These are phyloP conservation scores for Collybia sordida DNA, from an alignment of 768 basidiomycete species.

Conservation along the genomic window DNA sequence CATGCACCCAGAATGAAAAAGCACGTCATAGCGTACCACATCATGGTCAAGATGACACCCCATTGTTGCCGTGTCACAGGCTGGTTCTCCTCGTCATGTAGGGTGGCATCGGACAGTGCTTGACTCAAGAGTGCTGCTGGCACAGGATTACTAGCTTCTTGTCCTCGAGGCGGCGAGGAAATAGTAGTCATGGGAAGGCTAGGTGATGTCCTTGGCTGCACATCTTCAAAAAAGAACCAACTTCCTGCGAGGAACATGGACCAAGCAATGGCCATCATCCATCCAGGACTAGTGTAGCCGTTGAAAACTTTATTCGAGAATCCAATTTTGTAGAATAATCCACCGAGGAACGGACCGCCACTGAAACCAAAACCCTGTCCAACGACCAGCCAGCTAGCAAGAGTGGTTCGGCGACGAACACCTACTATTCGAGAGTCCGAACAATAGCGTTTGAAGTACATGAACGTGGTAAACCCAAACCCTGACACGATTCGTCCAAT, in stretches of 20 bases:
- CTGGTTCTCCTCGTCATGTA: no score
- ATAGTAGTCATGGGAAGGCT: not conserved
- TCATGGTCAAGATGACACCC: slow-evolving; percentile 51
- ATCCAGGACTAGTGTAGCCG: slow-evolving; percentile 65
- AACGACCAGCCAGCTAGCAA: slow-evolving; percentile 62
- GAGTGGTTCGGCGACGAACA: slow-evolving; percentile 57
- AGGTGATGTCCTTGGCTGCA: slow-evolving; percentile 19
- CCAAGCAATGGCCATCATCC: slow-evolving; percentile 62
- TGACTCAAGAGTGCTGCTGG: slow-evolving; percentile 3
- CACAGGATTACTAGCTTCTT: slow-evolving; percentile 16
- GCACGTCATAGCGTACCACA: slow-evolving; percentile 60
- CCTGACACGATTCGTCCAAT: slow-evolving; percentile 68
- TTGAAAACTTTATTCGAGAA: slow-evolving; percentile 60
- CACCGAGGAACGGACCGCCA: slow-evolving; percentile 63
- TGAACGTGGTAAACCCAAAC: slow-evolving; percentile 58
- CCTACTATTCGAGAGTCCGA: slow-evolving; percentile 67
- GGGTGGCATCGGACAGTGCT: slow-evolving; percentile 11
- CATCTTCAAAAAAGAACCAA: slow-evolving; percentile 37
- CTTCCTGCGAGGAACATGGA: slow-evolving; percentile 45
- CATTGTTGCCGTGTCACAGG: slow-evolving; percentile 27
- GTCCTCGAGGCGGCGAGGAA: not conserved
- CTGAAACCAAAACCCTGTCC: slow-evolving; percentile 64
- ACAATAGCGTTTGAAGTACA: slow-evolving; percentile 72
- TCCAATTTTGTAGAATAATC: slow-evolving; percentile 60
- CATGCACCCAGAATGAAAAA: slow-evolving; percentile 60